A percentile compares a stretch with the other conserved stretches of the same genome.
Evolutionary conservation across 129 eudicot species (phyloP).

Genomic region (Erigeron canadensis): DNA sequence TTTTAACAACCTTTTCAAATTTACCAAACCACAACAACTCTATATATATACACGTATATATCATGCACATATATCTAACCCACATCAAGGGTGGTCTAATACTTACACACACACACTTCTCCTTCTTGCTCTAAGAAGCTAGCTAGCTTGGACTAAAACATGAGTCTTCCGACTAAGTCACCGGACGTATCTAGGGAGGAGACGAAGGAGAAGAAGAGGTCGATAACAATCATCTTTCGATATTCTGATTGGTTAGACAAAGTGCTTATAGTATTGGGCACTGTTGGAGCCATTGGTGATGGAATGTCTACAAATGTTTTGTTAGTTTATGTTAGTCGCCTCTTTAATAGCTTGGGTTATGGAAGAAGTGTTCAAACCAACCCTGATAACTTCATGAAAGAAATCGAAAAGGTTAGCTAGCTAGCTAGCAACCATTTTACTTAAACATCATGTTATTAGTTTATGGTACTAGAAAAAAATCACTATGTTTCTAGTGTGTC

Average conservation of each 20-base stretch:
- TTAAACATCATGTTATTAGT: neutral
- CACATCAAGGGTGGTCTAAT: constrained; percentile 20
- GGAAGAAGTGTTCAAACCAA: constrained; percentile 47
- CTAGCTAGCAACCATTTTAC: neutral
- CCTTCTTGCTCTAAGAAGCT: neutral
- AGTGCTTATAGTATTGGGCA: constrained; percentile 67
- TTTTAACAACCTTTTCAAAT: neutral
- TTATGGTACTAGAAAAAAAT: neutral
- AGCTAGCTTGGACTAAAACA: constrained; percentile 2
- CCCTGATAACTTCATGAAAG: constrained; percentile 60
- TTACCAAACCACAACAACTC: constrained; percentile 17
- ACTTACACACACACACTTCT: neutral
- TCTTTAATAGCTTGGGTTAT: constrained; percentile 84
- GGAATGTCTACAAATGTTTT: constrained; percentile 88
- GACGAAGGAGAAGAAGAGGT: constrained; percentile 21
- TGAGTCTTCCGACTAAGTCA: constrained; percentile 30
- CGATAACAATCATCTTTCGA: constrained; percentile 56
- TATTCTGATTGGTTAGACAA: constrained; percentile 67
- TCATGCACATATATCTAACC: constrained; percentile 15
- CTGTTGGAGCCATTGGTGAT: constrained; percentile 95
- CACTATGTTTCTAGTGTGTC: neutral
- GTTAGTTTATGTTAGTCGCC: constrained; percentile 61
- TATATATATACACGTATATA: constrained; percentile 12
- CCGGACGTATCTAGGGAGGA: constrained; percentile 26
- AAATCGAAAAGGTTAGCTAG: constrained; percentile 64